Evolutionary conservation across 2,329 filamentous ascomycete species (phyloP).

Genomic region (Penicillium corylophilum): DNA sequence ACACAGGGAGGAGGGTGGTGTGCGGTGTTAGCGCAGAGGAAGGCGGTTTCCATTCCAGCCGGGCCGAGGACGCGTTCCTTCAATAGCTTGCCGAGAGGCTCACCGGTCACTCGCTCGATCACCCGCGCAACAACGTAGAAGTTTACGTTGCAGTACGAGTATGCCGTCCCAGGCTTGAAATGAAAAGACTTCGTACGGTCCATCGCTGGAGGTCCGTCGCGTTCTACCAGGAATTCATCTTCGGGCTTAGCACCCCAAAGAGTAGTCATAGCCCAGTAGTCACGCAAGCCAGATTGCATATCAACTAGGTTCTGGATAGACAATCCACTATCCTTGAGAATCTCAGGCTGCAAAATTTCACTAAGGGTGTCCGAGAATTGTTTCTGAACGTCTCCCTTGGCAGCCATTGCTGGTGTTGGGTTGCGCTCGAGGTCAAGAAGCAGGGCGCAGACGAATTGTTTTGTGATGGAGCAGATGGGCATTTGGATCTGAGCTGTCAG

Average conservation of each 20-base stretch:
- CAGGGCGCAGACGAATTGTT: conserved; percentile 46
- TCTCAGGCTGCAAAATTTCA: conserved; percentile 25
- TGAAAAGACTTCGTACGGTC: conserved; percentile 40
- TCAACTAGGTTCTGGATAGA: conserved; percentile 40
- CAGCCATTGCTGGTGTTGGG: conserved; percentile 29
- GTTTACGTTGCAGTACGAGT: conserved; percentile 48
- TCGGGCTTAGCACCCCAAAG: conserved; percentile 46
- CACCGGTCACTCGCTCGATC: conserved; percentile 40
- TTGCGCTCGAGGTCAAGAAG: conserved; percentile 38
- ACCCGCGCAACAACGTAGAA: conserved; percentile 41
- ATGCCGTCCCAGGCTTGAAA: conserved; percentile 46
- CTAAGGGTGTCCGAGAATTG: conserved; percentile 31
- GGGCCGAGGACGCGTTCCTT: conserved; percentile 41
- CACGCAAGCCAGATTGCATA: conserved; percentile 47
- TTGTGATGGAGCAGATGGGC: conserved; percentile 51
- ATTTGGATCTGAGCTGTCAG: conserved; percentile 39
- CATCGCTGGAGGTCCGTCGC: conserved; percentile 30
- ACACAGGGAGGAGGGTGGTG: conserved; percentile 41
- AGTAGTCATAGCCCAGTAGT: conserved; percentile 48
- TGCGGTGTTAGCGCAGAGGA: conserved; percentile 39
- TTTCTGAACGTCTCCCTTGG: conserved; percentile 28
- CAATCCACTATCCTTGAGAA: conserved; percentile 29
- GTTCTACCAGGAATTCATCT: conserved; percentile 38
- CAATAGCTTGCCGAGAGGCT: conserved; percentile 38
- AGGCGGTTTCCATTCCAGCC: conserved; percentile 45